Evolutionary conservation across 129 eudicot species (phyloP).

Genomic region (Erigeron canadensis): DNA sequence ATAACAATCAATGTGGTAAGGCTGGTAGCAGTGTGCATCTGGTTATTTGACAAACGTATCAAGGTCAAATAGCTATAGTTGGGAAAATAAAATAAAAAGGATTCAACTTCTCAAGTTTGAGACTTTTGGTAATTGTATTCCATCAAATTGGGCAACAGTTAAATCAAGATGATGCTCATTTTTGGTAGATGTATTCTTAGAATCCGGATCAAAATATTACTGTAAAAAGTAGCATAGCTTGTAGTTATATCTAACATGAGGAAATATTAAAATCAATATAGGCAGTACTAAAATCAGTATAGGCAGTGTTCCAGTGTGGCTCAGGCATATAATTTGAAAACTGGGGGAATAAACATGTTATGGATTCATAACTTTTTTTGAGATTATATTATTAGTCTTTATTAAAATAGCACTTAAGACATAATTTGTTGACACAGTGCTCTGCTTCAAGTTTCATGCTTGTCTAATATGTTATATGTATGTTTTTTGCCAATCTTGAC

Average conservation of each 20-base stretch:
- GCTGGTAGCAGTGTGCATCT: neutral
- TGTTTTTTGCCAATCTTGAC: constrained; percentile 16
- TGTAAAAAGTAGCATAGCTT: neutral
- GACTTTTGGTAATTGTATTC: neutral
- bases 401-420: constrained; percentile 3
- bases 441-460: constrained; percentile 12
- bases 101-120: constrained; percentile 5
- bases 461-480: constrained; percentile 2
- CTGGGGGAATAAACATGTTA: neutral
- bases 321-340: neutral
- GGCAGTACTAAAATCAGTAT: no score
- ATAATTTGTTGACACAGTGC: neutral
- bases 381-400: neutral
- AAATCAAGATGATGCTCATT: neutral
- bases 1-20: neutral
- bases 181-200: neutral
- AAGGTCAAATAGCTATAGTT: neutral
- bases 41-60: neutral
- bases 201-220: neutral
- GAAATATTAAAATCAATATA: no score
- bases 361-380: neutral
- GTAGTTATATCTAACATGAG: no score
- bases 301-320: neutral
- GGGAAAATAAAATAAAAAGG: neutral
- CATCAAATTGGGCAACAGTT: neutral